Base-by-base conservation (phyloP, 441 rosid species). In the Raphanus hybrid region DNA sequence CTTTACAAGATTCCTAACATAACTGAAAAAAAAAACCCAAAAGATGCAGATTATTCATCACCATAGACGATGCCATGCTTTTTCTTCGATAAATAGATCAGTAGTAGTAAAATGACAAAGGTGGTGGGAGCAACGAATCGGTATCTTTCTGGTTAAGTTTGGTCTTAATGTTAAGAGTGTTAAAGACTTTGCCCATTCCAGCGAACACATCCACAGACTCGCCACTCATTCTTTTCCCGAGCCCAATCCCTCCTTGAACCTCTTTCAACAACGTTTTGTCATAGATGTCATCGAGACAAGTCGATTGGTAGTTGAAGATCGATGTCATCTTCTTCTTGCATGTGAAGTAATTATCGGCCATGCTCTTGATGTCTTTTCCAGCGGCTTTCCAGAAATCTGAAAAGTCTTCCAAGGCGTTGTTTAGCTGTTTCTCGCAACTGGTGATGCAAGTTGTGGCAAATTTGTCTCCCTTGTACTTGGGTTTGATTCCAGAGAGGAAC, bases 331-430 rank as follows among this genome's bases (percentile, higher is more conserved):
- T 55, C 61, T 55, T 18, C 61, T 55, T 55, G 3, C 61, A 55
- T 0, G 27, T 16, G 61, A 55, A 55, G 12, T 55, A 55, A 18
- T 55, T 55, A 18, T 8, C 61, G 18, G 61, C 61, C 61, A 55
- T 18, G 61, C 61, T 55, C 6, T 26, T 8, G 3, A 55, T 8
- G 27, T 55, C 27, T 18, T 55, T 55, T 18, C 61, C 61, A 26
- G 27, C 61, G 5, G 61, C 61, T 55, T 55, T 55, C 61, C 61
- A 16, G 61, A 55, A 55, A 55, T 55, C 61, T 55, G 61, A 11
- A 55, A 55, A 55, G 61, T 55, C 61, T 18, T 55, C 61, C 61
- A 55, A 55, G 12, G 61, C 61, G 61, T 55, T 55, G 61, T 55
- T 55, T 55, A 55, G 61, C 12, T 55, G 61, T 55, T 55, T 55